Conservation (phyloP, 169 alveolate genomes). For the Amoebophrya sp. region DNA sequence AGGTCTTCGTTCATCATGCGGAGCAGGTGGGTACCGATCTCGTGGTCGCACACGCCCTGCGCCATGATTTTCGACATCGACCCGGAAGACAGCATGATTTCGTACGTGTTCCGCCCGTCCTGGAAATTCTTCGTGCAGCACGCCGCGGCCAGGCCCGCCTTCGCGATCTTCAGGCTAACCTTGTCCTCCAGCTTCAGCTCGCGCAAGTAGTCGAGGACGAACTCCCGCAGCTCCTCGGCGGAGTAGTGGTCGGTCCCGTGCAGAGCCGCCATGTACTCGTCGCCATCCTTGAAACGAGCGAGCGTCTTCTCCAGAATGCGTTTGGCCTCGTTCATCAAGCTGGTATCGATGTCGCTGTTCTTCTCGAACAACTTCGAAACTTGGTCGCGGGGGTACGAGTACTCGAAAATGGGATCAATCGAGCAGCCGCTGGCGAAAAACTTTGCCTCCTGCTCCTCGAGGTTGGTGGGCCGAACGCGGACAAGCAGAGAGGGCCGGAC, state of each 20-base stretch:
- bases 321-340: not conserved
- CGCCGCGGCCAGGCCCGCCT: not conserved
- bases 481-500: not conserved
- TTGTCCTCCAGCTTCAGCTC: not conserved
- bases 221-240: not conserved
- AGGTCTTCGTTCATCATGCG: constrained; percentile 34
- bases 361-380: not conserved
- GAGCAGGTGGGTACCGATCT: constrained; percentile 34
- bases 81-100: not conserved
- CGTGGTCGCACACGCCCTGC: constrained; percentile 31
- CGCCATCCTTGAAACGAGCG: not conserved
- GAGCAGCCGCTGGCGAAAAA: not conserved
- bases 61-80: constrained; percentile 18
- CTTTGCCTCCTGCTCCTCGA: not conserved
- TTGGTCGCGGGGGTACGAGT: not conserved
- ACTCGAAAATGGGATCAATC: not conserved
- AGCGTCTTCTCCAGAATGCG: not conserved
- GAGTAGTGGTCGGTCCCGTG: not conserved
- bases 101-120: not conserved
- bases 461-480: not conserved
- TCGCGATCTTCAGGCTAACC: not conserved
- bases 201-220: not conserved
- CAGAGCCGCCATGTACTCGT: not conserved
- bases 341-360: not conserved
- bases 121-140: not conserved